Conservation (phyloP, 192 early-diverging fungal species). For the Coemansia sp. region DNA sequence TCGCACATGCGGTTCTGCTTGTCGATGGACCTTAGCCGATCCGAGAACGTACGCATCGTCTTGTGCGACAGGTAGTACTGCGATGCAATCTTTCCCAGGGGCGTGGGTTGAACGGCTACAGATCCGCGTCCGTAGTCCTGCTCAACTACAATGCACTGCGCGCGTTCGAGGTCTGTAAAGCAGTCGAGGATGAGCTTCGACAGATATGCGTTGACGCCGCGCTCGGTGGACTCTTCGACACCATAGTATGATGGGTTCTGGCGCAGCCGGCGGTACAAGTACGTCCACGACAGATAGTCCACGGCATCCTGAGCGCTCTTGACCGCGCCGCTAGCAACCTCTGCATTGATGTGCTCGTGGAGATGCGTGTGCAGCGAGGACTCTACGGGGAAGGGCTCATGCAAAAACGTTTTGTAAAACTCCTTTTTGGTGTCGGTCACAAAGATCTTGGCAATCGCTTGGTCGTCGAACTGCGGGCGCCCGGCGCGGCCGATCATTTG, state of each 20-base stretch:
- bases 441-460: constrained; percentile 89
- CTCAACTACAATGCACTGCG: constrained; percentile 73
- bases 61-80: constrained; percentile 89
- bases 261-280: constrained; percentile 87
- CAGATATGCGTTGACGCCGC: constrained; percentile 73
- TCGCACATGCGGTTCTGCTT: constrained; percentile 58
- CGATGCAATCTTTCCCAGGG: constrained; percentile 81
- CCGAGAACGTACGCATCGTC: constrained; percentile 73
- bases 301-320: constrained; percentile 91
- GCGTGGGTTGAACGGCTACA: constrained; percentile 64
- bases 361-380: constrained; percentile 73
- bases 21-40: constrained; percentile 57
- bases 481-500: constrained; percentile 99
- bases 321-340: constrained; percentile 87
- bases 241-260: constrained; percentile 98
- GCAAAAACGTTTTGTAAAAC: constrained; percentile 98
- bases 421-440: constrained; percentile 96
- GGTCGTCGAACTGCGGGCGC: constrained; percentile 94
- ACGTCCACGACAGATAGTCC: constrained; percentile 96
- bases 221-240: constrained; percentile 69
- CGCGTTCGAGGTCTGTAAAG: constrained; percentile 66
- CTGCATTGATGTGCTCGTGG: constrained; percentile 94
- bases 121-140: constrained; percentile 17
- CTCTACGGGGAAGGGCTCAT: constrained; percentile 93
- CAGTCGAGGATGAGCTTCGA: constrained; percentile 78